These are phyloP conservation scores for Albophoma yamanashiensis DNA, from an alignment of 2,329 filamentous ascomycete genomes.

Conservation along the genomic window DNA sequence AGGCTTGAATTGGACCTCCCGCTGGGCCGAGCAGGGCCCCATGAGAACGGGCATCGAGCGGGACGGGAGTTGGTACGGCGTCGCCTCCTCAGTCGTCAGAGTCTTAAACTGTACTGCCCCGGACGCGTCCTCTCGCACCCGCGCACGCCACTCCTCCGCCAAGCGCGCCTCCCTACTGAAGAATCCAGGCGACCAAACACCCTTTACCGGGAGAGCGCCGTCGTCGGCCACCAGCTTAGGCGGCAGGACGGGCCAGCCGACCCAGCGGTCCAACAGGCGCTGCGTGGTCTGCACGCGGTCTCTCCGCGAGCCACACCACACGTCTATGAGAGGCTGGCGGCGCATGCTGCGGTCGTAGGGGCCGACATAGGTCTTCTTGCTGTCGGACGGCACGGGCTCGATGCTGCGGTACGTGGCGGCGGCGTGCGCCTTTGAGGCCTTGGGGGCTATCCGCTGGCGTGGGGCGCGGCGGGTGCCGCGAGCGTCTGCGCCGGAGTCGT, in stretches of 20 bases:
- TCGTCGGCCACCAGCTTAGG: slow-evolving; percentile 16
- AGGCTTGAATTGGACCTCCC: slow-evolving; percentile 17
- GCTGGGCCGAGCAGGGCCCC: slow-evolving; percentile 18
- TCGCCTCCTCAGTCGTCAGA: slow-evolving; percentile 15
- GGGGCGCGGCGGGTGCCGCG: neutral
- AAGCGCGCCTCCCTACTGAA: slow-evolving; percentile 21
- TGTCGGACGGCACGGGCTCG: slow-evolving; percentile 21
- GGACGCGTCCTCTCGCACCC: slow-evolving; percentile 9
- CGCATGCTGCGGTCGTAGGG: slow-evolving; percentile 23
- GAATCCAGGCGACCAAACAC: slow-evolving; percentile 28
- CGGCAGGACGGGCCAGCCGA: slow-evolving; percentile 27
- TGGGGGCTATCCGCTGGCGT: neutral
- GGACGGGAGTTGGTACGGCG: slow-evolving; percentile 15
- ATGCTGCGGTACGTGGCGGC: slow-evolving; percentile 11
- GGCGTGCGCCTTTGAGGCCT: neutral
- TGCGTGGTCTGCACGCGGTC: slow-evolving; percentile 22
- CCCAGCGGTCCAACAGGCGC: slow-evolving; percentile 30
- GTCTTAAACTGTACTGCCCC: slow-evolving; percentile 2
- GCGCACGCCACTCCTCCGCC: slow-evolving; percentile 16
- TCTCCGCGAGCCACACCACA: slow-evolving; percentile 31
- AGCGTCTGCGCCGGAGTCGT: slow-evolving; percentile 1
- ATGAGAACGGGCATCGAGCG: slow-evolving; percentile 21
- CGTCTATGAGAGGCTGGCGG: slow-evolving; percentile 21
- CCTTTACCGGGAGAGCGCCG: slow-evolving; percentile 18
- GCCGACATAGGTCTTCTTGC: slow-evolving; percentile 22